Evolutionary conservation across 2,329 filamentous ascomycete species (phyloP).

Genomic region (Paracorniculantispora psalliotae): DNA sequence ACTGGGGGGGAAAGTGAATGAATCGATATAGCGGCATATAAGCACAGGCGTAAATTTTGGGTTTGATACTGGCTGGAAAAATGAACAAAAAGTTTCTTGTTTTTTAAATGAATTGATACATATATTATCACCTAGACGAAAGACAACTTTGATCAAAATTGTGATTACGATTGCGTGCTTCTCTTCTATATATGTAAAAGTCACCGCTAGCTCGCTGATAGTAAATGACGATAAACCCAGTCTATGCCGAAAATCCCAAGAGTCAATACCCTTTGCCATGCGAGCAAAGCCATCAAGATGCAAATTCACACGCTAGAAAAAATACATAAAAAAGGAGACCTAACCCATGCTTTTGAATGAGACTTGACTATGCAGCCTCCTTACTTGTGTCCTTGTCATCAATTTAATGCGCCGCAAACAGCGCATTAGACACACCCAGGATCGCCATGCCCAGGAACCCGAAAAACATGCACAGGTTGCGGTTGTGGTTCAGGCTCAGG

Average conservation of each 20-base stretch:
- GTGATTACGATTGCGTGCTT: neutral
- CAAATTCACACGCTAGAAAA: neutral
- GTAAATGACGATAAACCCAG: neutral
- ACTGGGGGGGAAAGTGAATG: neutral
- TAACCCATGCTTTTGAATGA: too few relatives aligned
- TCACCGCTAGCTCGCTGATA: neutral
- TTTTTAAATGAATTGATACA: neutral
- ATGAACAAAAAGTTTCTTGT: neutral
- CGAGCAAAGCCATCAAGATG: neutral
- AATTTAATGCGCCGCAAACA: slow-evolving; percentile 56
- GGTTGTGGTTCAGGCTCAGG: slow-evolving; percentile 73
- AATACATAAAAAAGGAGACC: neutral
- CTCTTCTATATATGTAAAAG: neutral
- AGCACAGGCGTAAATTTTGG: neutral
- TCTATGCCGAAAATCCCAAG: neutral
- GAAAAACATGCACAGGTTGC: slow-evolving; percentile 71
- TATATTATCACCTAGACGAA: neutral
- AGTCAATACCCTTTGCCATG: neutral
- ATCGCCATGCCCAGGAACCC: slow-evolving; percentile 84
- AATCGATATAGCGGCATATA: neutral
- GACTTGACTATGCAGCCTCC: too few relatives aligned
- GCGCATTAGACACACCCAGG: slow-evolving; percentile 76
- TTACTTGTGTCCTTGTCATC: neutral
- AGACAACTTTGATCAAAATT: neutral
- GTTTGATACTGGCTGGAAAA: neutral